Conservation (phyloP, 2,329 filamentous ascomycete species). For the Plectosphaerella sp. region DNA sequence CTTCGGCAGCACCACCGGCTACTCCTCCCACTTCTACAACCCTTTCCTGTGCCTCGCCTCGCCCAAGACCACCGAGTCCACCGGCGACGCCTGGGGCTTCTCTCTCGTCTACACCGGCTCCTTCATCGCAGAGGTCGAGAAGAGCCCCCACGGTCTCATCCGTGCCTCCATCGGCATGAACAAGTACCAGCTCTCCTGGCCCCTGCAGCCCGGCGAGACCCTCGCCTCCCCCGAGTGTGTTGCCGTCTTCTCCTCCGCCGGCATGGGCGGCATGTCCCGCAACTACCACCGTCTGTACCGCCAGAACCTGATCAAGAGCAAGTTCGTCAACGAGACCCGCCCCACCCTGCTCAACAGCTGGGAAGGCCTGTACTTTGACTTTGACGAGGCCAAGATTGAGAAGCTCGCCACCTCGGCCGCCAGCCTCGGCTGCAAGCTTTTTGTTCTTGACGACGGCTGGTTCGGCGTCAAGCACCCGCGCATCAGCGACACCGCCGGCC, state of each 20-base stretch:
- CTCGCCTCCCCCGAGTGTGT: conserved; percentile 60
- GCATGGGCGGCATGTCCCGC: conserved; percentile 58
- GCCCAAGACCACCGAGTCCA: conserved; percentile 53
- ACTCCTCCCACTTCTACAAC: conserved; percentile 61
- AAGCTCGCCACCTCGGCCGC: conserved; percentile 52
- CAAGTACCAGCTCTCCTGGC: conserved; percentile 55
- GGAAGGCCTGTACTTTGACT: conserved; percentile 58
- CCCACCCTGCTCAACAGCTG: conserved; percentile 61
- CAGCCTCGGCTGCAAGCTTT: conserved; percentile 54
- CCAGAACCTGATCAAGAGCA: conserved; percentile 54
- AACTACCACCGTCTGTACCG: conserved; percentile 58
- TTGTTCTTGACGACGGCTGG: conserved; percentile 66
- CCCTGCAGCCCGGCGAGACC: conserved; percentile 48
- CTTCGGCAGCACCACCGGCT: conserved; percentile 57
- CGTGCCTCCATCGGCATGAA: conserved; percentile 59
- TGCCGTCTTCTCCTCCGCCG: conserved; percentile 53
- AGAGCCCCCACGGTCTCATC: conserved; percentile 56
- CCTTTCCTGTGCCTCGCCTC: conserved; percentile 56
- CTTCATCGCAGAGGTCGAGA: conserved; percentile 57
- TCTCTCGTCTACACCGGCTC: conserved; percentile 62
- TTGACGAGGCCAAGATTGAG: conserved; percentile 51
- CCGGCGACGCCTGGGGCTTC: conserved; percentile 61
- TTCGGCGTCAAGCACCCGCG: conserved; percentile 61
- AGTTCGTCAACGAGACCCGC: conserved; percentile 44
- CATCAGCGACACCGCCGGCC: conserved; percentile 48